Percentiles rank a stretch among this genome's conserved stretches.
phyloP scores from a whole-genome alignment of 495 filamentous ascomycete species.

The Pseudotulostoma volvatum region DNA sequence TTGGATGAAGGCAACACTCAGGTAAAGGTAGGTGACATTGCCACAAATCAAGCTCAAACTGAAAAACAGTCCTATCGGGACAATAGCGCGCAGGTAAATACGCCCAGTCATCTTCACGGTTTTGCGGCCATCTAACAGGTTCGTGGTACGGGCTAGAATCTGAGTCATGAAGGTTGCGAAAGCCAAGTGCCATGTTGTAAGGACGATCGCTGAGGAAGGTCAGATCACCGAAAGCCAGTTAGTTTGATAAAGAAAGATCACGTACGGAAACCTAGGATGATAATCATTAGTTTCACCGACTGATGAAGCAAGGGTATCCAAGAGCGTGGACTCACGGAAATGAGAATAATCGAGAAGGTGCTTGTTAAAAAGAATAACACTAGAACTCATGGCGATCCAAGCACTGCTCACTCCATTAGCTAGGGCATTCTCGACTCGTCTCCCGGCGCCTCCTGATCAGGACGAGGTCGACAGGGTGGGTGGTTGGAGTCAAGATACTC shows the following conservation, averaged over 20 bases:
- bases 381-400: slow-evolving; percentile 86
- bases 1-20: slow-evolving; percentile 90
- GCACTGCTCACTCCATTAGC: slow-evolving; percentile 35
- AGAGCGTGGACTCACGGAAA: slow-evolving; percentile 72
- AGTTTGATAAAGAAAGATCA: slow-evolving; percentile 3
- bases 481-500: slow-evolving; percentile 21
- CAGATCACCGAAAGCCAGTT: slow-evolving; percentile 5
- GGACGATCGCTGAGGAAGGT: slow-evolving; percentile 37
- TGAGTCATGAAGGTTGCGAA: slow-evolving; percentile 89
- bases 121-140: slow-evolving; percentile 74
- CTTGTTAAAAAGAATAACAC: slow-evolving; percentile 98
- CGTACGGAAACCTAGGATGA: slow-evolving; percentile 32
- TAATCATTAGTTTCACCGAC: too few species aligned
- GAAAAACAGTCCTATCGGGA: slow-evolving; percentile 88
- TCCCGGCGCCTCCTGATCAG: neutral
- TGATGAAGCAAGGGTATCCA: slow-evolving; percentile 1
- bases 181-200: slow-evolving; percentile 84
- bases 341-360: slow-evolving; percentile 71
- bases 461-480: neutral
- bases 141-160: slow-evolving; percentile 69
- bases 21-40: slow-evolving; percentile 82
- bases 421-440: neutral
- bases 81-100: slow-evolving; percentile 78
- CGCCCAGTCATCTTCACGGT: slow-evolving; percentile 85
- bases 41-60: slow-evolving; percentile 87